Evolutionary conservation across 1,139 yeast species (phyloP).

Genomic region (Meyerozyma carpophila): DNA sequence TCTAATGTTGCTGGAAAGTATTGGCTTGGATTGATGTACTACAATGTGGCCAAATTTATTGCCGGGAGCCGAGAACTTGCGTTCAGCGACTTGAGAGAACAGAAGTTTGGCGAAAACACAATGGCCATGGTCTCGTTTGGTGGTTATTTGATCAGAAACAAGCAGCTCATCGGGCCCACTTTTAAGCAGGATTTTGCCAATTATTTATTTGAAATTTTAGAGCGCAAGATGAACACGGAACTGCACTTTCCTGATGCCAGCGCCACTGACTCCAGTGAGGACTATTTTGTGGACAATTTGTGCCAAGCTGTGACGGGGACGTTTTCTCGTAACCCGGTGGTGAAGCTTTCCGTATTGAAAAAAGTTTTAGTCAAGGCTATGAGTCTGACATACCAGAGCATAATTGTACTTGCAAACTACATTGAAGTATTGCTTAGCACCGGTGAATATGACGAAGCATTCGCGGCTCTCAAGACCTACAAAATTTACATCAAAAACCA

Average conservation of each 20-base stretch:
- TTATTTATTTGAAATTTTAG: constrained; percentile 22
- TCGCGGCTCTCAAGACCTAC: constrained; percentile 38
- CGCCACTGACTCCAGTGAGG: constrained; percentile 14
- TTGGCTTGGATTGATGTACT: constrained; percentile 34
- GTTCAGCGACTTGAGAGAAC: constrained; percentile 14
- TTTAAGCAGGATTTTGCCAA: constrained; percentile 29
- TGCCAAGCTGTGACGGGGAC: constrained; percentile 26
- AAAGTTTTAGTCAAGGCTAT: constrained; percentile 27
- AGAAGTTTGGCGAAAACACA: constrained; percentile 22
- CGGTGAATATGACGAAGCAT: constrained; percentile 40
- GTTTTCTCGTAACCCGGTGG: constrained; percentile 15
- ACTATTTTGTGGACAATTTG: constrained; percentile 29
- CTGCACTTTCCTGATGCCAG: constrained; percentile 32
- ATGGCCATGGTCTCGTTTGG: constrained; percentile 24
- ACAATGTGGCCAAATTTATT: constrained; percentile 19
- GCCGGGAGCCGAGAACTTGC: constrained; percentile 17
- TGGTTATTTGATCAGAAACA: constrained; percentile 25
- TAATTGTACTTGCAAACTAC: constrained; percentile 26
- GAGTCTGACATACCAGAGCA: constrained; percentile 35
- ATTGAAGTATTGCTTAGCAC: constrained; percentile 31
- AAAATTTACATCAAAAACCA: constrained; percentile 30
- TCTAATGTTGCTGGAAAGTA: constrained; percentile 33
- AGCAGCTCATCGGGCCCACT: constrained; percentile 13
- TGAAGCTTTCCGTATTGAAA: constrained; percentile 26
- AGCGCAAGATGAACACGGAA: constrained; percentile 14